Conservation (phyloP, 148 eudicot species). For the Selenicereus undatus region DNA sequence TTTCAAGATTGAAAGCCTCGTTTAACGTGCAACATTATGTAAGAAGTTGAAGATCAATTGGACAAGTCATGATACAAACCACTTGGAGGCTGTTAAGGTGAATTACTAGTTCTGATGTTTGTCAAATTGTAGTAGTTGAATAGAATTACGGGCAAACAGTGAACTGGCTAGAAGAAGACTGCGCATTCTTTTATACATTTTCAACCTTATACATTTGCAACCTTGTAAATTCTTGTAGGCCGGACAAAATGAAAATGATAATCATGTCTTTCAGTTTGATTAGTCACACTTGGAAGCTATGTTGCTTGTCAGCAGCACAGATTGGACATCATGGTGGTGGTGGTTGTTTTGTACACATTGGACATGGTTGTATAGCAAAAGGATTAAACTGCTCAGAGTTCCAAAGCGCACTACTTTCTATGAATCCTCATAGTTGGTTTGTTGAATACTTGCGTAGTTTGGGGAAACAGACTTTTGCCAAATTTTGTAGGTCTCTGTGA, state of each 20-base stretch:
- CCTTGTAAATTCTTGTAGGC: background rate
- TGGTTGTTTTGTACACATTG: background rate
- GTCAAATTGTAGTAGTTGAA: background rate
- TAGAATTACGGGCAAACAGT: conserved; percentile 1
- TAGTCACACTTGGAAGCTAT: background rate
- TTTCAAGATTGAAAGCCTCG: background rate
- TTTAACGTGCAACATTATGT: background rate
- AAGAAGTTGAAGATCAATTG: background rate
- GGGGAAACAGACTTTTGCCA: background rate
- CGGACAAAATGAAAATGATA: background rate
- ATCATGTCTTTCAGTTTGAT: background rate
- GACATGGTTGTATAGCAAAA: background rate
- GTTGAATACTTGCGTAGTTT: background rate
- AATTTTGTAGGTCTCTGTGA: too few relatives aligned
- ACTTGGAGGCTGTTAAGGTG: background rate
- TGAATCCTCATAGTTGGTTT: background rate
- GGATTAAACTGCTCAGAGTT: background rate
- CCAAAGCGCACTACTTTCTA: background rate
- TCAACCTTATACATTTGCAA: background rate
- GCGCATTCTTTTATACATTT: background rate
- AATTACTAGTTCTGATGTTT: background rate
- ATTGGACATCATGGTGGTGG: background rate
- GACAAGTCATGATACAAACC: background rate
- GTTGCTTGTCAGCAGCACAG: background rate
- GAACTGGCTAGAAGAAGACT: background rate